Evolutionary conservation across 2,329 filamentous ascomycete species (phyloP).

Genomic region (Periconia macrospinosa): DNA sequence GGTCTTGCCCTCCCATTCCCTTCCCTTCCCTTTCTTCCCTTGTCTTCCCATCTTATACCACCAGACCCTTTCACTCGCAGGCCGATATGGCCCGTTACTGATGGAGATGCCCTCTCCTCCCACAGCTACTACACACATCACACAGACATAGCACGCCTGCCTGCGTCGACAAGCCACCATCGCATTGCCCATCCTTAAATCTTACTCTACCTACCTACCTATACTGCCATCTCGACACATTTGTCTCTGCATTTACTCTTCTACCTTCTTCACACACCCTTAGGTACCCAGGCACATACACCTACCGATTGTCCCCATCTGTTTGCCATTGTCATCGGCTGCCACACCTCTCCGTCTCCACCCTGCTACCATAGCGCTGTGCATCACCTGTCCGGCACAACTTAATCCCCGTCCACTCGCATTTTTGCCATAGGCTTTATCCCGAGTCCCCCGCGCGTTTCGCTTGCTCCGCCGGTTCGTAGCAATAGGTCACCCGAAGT

Average conservation of each 20-base stretch:
- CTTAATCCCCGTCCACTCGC: background rate
- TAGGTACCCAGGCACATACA: too few relatives aligned
- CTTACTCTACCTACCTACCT: too few relatives aligned
- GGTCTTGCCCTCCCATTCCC: too few relatives aligned
- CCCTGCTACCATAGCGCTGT: background rate
- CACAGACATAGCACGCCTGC: too few relatives aligned
- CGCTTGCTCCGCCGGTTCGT: constrained; percentile 17
- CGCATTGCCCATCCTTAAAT: too few relatives aligned
- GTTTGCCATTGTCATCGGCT: too few relatives aligned
- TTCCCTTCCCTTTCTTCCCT: constrained; percentile 6
- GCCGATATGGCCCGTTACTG: constrained; percentile 12
- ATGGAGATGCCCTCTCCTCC: background rate
- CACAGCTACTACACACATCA: too few relatives aligned
- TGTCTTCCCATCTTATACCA: constrained; percentile 4
- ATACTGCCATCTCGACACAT: too few relatives aligned
- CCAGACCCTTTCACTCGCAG: background rate
- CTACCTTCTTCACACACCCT: too few relatives aligned
- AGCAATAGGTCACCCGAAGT: constrained; percentile 7
- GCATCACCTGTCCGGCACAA: background rate
- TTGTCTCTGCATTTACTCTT: too few relatives aligned
- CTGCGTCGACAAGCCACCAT: too few relatives aligned
- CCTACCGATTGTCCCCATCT: too few relatives aligned
- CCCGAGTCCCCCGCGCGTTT: background rate
- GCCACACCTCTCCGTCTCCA: background rate
- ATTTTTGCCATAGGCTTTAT: constrained; percentile 2